Percentiles rank a stretch among this genome's conserved stretches.
Evolutionary conservation across 805 yeast genomes (phyloP).

Genomic region (Zygoascus tannicola): DNA sequence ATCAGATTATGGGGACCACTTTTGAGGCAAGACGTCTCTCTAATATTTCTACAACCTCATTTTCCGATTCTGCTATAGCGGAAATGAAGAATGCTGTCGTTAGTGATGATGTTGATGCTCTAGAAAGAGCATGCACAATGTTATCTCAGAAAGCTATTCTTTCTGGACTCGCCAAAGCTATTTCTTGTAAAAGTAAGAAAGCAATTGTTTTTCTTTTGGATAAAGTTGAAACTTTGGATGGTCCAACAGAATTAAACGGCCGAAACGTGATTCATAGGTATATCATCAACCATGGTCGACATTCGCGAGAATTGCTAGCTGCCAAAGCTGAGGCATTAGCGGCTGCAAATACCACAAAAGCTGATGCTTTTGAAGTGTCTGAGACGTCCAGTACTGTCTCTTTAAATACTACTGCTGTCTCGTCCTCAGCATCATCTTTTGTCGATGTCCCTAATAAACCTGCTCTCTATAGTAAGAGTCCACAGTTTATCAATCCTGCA

Average conservation of each 20-base stretch:
- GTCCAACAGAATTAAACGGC: constrained; percentile 65
- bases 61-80: constrained; percentile 9
- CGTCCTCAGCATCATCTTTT: neutral
- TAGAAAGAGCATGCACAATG: constrained; percentile 24
- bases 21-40: neutral
- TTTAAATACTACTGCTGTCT: neutral
- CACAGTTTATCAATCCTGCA: constrained; percentile 33
- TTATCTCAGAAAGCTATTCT: constrained; percentile 30
- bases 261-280: constrained; percentile 82
- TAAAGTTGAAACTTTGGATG: constrained; percentile 45
- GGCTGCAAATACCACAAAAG: neutral
- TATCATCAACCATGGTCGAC: constrained; percentile 65
- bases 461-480: neutral
- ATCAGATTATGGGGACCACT: constrained; percentile 7
- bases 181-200: constrained; percentile 42
- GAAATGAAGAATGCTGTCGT: constrained; percentile 24
- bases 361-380: constrained; percentile 5
- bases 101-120: constrained; percentile 36
- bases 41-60: constrained; percentile 8
- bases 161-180: constrained; percentile 56
- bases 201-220: constrained; percentile 49
- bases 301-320: constrained; percentile 1
- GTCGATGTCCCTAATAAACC: neutral
- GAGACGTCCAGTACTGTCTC: constrained; percentile 7
- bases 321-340: neutral